phyloP scores from a whole-genome alignment of 192 early-diverging fungal genomes.

The Spizellomyces punctatus region DNA sequence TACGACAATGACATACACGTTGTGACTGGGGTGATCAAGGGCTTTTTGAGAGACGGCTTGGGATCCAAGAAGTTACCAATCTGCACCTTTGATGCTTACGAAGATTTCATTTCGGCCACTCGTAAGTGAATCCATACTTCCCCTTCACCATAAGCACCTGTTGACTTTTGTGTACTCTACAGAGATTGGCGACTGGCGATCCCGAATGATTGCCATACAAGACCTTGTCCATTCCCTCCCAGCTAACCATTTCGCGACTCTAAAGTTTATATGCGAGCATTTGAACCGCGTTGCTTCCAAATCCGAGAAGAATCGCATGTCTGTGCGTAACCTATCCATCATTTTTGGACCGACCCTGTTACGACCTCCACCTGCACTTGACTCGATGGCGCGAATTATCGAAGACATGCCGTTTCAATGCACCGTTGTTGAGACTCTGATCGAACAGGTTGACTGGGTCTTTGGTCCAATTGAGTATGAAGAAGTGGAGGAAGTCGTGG shows the following conservation, averaged over 20 bases:
- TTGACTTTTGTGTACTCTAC: background rate
- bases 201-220: constrained; percentile 55
- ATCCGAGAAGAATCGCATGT: constrained; percentile 82
- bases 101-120: constrained; percentile 50
- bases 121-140: constrained; percentile 27
- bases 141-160: background rate
- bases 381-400: constrained; percentile 35
- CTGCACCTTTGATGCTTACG: constrained; percentile 49
- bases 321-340: constrained; percentile 86
- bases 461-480: constrained; percentile 63
- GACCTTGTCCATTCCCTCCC: constrained; percentile 57
- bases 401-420: constrained; percentile 48
- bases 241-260: constrained; percentile 43
- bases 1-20: constrained; percentile 64
- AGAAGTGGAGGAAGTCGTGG: constrained; percentile 40
- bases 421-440: constrained; percentile 48
- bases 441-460: constrained; percentile 58
- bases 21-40: constrained; percentile 54
- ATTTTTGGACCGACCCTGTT: constrained; percentile 90
- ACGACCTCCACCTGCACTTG: constrained; percentile 36
- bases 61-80: constrained; percentile 47
- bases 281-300: constrained; percentile 59
- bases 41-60: constrained; percentile 49
- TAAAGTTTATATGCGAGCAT: constrained; percentile 56
- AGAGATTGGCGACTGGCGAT: constrained; percentile 53